Evolutionary conservation across 768 basidiomycete species (phyloP).

Genomic region (Trametes gibbosa): DNA sequence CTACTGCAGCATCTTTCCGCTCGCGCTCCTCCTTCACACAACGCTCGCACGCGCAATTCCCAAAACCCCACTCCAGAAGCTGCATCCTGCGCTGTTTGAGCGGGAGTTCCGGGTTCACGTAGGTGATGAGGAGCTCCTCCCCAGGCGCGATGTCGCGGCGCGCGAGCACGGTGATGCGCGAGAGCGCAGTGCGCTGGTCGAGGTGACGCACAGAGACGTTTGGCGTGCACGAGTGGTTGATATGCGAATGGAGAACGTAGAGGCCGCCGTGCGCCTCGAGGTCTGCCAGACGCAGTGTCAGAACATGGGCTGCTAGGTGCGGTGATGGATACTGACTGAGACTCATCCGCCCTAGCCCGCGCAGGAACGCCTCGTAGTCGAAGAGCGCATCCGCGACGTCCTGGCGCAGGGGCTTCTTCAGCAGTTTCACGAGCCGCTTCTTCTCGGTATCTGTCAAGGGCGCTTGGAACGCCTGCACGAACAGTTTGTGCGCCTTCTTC

Average conservation of each 20-base stretch:
- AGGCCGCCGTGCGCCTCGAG: conserved; percentile 85
- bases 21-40: conserved; percentile 57
- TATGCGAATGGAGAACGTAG: conserved; percentile 80
- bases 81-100: conserved; percentile 46
- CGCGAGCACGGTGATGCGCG: conserved; percentile 76
- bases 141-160: conserved; percentile 59
- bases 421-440: conserved; percentile 55
- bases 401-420: conserved; percentile 47
- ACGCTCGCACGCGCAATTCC: conserved; percentile 60
- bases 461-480: conserved; percentile 59
- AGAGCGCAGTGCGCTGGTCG: conserved; percentile 63
- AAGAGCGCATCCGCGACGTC: conserved; percentile 62
- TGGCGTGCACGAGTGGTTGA: conserved; percentile 84
- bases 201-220: conserved; percentile 79
- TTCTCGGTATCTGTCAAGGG: conserved; percentile 49
- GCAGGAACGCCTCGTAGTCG: conserved; percentile 72
- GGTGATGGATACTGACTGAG: conserved; percentile 59
- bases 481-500: conserved; percentile 61
- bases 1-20: conserved; percentile 12
- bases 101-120: conserved; percentile 65
- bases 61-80: conserved; percentile 75
- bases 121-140: conserved; percentile 75
- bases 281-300: no score
- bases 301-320: no score
- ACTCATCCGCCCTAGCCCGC: conserved; percentile 72